Percentiles rank a stretch among this genome's conserved stretches.
Evolutionary conservation across 2,329 filamentous ascomycete species (phyloP).

Genomic region (Lojkania enalia): DNA sequence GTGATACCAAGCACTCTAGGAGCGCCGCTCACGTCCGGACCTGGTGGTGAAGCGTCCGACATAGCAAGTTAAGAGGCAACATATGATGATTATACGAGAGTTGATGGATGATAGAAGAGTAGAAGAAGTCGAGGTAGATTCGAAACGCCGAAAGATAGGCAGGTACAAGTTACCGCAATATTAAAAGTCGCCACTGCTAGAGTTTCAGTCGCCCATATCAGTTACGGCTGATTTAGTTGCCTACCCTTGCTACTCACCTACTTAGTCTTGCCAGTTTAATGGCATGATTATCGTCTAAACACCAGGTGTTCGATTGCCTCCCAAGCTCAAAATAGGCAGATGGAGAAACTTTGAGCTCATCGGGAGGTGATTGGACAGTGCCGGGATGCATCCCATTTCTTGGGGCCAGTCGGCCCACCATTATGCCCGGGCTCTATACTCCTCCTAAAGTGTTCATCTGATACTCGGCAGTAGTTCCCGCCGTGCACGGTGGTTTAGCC

Average conservation of each 20-base stretch:
- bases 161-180: too few species aligned
- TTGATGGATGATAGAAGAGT: too few species aligned
- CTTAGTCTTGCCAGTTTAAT: conserved; percentile 1
- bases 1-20: conserved; percentile 18
- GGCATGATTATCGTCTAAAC: conserved; percentile 7
- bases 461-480: background rate
- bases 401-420: background rate
- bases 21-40: conserved; percentile 11
- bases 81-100: too few species aligned
- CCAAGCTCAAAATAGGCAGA: conserved; percentile 14
- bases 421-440: conserved; percentile 5
- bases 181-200: too few species aligned
- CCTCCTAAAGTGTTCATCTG: conserved; percentile 12
- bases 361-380: conserved; percentile 11
- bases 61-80: too few species aligned
- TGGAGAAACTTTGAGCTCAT: conserved; percentile 1
- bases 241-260: background rate
- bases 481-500: conserved; percentile 2
- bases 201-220: background rate
- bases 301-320: background rate
- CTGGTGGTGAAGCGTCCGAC: too few species aligned
- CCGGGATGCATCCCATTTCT: background rate
- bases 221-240: conserved; percentile 1
- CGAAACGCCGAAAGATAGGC: too few species aligned
- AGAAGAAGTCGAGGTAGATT: too few species aligned